Evolutionary conservation across 495 filamentous ascomycete species (phyloP), one percentile per base, ranked within the genome.

Genomic region (Glutinoglossum americanum): DNA sequence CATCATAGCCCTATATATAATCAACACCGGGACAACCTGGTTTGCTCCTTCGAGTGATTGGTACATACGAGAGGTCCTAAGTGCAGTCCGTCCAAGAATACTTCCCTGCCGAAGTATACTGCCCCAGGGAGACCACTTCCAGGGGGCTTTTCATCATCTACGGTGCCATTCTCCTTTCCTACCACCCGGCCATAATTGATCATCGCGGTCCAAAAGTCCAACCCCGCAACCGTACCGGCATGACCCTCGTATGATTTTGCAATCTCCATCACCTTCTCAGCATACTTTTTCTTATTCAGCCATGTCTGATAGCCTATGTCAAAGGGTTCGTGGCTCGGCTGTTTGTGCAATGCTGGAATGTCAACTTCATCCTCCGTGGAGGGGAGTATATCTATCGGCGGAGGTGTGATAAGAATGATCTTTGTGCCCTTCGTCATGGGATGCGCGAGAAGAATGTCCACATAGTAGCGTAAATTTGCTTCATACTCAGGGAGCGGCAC

Each of bases 391-490:
- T 66, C 64, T 51, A 68, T 65, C 27, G 66, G 66, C 25, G 66
- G 66, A 15, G 64, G 63, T 3, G 66, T 64, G 33, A 68, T 65
- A 28, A 68, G 53, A n/a, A 68, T 58, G 49, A 68, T 59, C 33
- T 62, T 63, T 5, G 62, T 66, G 6, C 62, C 56, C 23, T 51
- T 21, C 51, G 61, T 54, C n/a, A 53, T 41, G 8, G 59, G 58
- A 19, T 64, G 28, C 0, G 28, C 59, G 25, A 68, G 59, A 10
- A 68, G 54, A 2, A 41, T 58, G 21, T 68, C 66, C 4, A 68
- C 64, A 28, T 60, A 68, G 9, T 57, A 55, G 26, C 63, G 60
- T 21, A 68, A 44, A 45, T 68, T 66, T 23, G 19, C 59, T 37
- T 64, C 63, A 57, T 62, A 68, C 17, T 58, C 51, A 0, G 25